Base-by-base conservation (phyloP, 345 rosid genomes). In the Euphorbia lathyris region DNA sequence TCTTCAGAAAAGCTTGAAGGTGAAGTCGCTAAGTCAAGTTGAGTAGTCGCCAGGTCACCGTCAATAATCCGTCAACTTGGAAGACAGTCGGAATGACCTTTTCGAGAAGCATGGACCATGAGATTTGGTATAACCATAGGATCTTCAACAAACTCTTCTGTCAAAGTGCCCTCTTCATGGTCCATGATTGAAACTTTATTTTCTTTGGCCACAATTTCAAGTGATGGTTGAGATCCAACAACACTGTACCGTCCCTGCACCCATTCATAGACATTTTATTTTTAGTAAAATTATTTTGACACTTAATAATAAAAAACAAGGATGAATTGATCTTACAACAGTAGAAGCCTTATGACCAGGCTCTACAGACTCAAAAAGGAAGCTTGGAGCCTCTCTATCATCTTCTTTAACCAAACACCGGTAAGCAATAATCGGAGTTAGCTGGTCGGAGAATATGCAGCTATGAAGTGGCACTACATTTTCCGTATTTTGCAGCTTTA, bases 301-400 rank as follows among this genome's bases (percentile, higher is more conserved):
- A 69, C 25, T 59, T 40, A 5, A 40, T 9, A 40, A 40, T 3
- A 40, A 45, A 62, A 66, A 27, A 27, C 1, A 60, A 66, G 45
- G 2, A 38, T 20, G 53, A 64, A 36, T 13, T 57, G 62, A 9
- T 48, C 76, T 80, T 85, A 91, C 98, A 63, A 91, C 86, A 62
- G 40, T 85, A 11, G 97, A 88, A 77, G 52, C 64, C 69, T n/a
- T 76, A 65, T 68, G 48, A 66, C 93, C 92, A 19, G 95, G 92
- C 80, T 91, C 87, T 19, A 88, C 93, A 1, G 97, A 83, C 78
- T 95, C 97, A 30, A 82, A 95, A 19, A 90, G 96, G 77, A 95
- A 95, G 75, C 97, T 90, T 0, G 99, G 97, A 63, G 92, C 86
- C 36, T 95, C 97, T 40, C 85, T 82, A 66, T 95, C 96, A 59